Percentiles rank a stretch among this genome's conserved stretches.
phyloP scores from a whole-genome alignment of 345 rosid species.

The Angophora floribunda region DNA sequence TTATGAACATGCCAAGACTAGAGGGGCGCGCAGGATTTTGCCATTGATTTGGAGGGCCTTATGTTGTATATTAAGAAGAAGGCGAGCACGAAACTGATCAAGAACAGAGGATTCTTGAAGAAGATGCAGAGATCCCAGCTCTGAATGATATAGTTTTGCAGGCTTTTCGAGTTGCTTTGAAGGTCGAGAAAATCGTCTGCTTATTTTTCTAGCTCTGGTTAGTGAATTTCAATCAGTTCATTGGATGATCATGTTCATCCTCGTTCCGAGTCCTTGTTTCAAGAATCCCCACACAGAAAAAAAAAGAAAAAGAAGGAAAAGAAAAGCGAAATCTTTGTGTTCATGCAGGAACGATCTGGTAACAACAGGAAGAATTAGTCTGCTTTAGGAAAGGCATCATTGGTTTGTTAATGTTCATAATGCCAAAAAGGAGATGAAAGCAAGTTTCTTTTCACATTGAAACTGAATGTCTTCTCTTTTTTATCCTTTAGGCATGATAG shows the following conservation, averaged over 20 bases:
- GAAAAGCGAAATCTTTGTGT: not conserved
- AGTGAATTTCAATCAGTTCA: not conserved
- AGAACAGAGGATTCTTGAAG: not conserved
- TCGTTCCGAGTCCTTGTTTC: not conserved
- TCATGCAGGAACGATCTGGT: not conserved
- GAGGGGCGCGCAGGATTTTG: not conserved
- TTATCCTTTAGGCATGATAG: not conserved
- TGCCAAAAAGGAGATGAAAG: not conserved
- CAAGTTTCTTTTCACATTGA: not conserved
- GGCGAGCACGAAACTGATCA: not conserved
- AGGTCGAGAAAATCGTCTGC: not conserved
- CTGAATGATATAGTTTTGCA: not conserved
- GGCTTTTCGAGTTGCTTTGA: not conserved
- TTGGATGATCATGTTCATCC: not conserved
- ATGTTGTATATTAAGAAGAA: not conserved
- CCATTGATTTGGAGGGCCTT: not conserved
- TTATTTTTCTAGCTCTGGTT: not conserved
- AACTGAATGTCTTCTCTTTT: not conserved
- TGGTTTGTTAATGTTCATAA: not conserved
- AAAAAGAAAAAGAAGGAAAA: not conserved
- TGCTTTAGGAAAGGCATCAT: not conserved
- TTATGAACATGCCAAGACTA: not conserved
- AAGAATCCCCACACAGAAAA: not conserved
- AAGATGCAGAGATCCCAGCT: not conserved
- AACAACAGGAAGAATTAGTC: not conserved